Base-by-base conservation (phyloP, 352 stramenopile species). In the Globisporangium spiculum region DNA sequence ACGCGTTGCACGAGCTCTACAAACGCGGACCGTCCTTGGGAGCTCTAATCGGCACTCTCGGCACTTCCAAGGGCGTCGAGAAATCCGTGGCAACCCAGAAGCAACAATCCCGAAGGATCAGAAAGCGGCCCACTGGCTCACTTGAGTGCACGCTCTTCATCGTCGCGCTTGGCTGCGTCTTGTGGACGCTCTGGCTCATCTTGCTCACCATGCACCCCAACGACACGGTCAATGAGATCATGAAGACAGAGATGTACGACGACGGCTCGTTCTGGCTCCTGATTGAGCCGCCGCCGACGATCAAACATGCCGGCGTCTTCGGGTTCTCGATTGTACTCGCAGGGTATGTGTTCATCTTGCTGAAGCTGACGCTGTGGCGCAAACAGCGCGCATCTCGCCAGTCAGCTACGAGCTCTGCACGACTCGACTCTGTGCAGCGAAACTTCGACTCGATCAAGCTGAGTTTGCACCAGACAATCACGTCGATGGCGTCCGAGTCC, bases 261-360 rank as follows among this genome's bases (percentile, higher is more conserved):
- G 53, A 75, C 16, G 75, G 76, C 4, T 65, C 67, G 4, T 84
- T 81, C 60, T 86, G 76, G 73, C 36, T 78, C 9, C 16, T 87
- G 0, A 63, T 74, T 6, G 71, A 84, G 14, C 68, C 76, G 20
- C 59, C 75, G 16, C 24, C 54, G 1, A 38, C 41, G 34, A 61
- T 79, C 30, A 57, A 63, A 41, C 55, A 20, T 10, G 6, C 78
- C 3, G 73, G 66, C 3, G 10, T 78, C 0, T 46, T 36, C 10
- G 74, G 65, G 2, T 59, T 83, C 0, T 61, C 41, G 41, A 32
- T 72, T 22, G 54, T 76, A n/a, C 58, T 48, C 0, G 1, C 76
- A 24, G 70, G 74, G 10, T 83, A 86, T 24, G 14, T 70, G 2
- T 71, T 66, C 36, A 61, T 78, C 5, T 50, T 69, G n/a, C 9